Base-by-base conservation (phyloP, 2,329 filamentous ascomycete species). In the Paracorniculantispora psalliotae region DNA sequence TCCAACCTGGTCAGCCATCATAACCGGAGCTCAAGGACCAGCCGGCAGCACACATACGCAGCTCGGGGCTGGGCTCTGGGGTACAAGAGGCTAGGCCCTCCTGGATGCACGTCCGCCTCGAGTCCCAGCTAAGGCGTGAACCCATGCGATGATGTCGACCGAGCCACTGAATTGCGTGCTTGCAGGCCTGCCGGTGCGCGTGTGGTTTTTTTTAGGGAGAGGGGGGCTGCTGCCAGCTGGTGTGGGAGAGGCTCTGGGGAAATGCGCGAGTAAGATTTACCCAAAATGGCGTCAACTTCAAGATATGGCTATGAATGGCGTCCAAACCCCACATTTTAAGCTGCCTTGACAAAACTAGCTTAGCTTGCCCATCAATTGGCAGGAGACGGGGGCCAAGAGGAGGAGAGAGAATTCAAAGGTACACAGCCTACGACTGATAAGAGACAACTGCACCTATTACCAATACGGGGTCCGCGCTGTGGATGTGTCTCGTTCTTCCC, bases 81-180 rank as follows among this genome's bases (percentile, higher is more conserved):
- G 37, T 44, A 30, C 33, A 23, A 30, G 19, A 54, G 51, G 37
- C 51, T 19, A n/a, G 25, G 39, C 30, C 15, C 21, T 7, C 3
- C 35, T 13, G 21, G 6, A 33, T 12, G 25, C 21, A 15, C 19
- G 37, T 25, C 50, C 19, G 19, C 37, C 21, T 12, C 37, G 37
- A 17, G 12, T 30, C 25, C 13, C 54, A 48, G 55, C 46, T 51
- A 21, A 21, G 25, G 17, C 26, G 54, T n/a, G 26, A 26, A 59
- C 37, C 57, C 50, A 47, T 57, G 47, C 30, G 46, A 57, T 57
- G 59, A 52, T 58, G 59, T 53, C 50, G 47, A 58, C 25, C 21
- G 39, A 61, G 59, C 59, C 59, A 61, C 59, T 44, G 43, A 57
- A 61, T 61, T 57, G 59, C 59, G 59, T 61, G 59, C 54, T 61